A percentile compares a stretch with the other conserved stretches of the same genome.
These are phyloP conservation scores for Penicillium brasilianum DNA, from an alignment of 2,329 filamentous ascomycete genomes.

Conservation along the genomic window DNA sequence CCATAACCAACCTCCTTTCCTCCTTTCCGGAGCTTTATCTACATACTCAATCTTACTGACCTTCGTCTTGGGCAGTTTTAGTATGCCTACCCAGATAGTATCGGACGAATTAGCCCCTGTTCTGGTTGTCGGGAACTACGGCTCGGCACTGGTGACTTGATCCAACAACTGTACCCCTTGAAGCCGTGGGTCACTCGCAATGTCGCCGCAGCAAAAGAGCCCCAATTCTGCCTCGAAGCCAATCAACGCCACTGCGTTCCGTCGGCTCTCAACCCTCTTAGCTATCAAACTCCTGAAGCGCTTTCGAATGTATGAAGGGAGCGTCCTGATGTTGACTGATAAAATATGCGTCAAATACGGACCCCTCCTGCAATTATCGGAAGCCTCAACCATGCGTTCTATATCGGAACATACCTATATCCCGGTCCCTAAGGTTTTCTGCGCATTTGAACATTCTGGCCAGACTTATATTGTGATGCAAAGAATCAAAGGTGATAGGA, in stretches of 20 bases:
- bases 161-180: not conserved
- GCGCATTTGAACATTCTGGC: conserved; percentile 40
- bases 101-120: not conserved
- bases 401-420: conserved; percentile 45
- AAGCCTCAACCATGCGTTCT: conserved; percentile 45
- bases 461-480: conserved; percentile 49
- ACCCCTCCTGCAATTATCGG: conserved; percentile 32
- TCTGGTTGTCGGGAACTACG: not conserved
- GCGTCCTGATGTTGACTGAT: conserved; percentile 38
- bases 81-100: not conserved
- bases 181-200: not conserved
- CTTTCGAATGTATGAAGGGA: conserved; percentile 30
- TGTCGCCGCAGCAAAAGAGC: conserved; percentile 12
- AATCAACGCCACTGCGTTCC: conserved; percentile 24
- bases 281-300: conserved; percentile 29
- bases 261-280: conserved; percentile 28
- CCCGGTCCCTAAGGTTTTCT: conserved; percentile 46
- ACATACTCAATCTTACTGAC: no score
- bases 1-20: no score
- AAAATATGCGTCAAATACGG: conserved; percentile 43
- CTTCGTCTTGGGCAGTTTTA: no score
- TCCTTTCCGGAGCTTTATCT: no score
- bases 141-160: not conserved
- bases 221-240: conserved; percentile 15
- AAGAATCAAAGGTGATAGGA: conserved; percentile 44